A percentile compares a stretch with the other conserved stretches of the same genome.
Conservation (phyloP, 176 grass and related monocot genomes). For the Rhipidocladum racemiflorum region DNA sequence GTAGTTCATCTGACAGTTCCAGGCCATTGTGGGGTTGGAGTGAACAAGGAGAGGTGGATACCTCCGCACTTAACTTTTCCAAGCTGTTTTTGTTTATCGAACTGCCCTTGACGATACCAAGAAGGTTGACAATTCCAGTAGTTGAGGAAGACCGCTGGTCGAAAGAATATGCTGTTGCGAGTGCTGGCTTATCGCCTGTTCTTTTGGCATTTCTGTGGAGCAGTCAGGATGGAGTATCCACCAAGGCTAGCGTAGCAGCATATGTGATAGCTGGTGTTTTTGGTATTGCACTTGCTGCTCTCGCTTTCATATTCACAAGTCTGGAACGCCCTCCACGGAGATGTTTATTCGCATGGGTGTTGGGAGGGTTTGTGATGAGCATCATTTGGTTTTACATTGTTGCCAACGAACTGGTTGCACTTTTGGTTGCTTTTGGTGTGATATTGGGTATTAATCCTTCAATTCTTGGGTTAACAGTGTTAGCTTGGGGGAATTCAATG, state of each 20-base stretch:
- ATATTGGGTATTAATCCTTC: slow-evolving; percentile 92
- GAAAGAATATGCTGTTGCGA: slow-evolving; percentile 75
- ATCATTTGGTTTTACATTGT: slow-evolving; percentile 97
- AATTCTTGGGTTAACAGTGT: slow-evolving; percentile 87
- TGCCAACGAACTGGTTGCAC: slow-evolving; percentile 90
- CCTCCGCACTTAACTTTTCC: slow-evolving; percentile 45
- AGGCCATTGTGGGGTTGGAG: slow-evolving; percentile 99
- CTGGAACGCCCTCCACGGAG: slow-evolving; percentile 68
- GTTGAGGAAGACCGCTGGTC: slow-evolving; percentile 93
- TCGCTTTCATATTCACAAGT: slow-evolving; percentile 67
- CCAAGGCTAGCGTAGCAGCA: slow-evolving; percentile 37
- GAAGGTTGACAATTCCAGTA: slow-evolving; percentile 83
- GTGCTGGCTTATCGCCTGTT: slow-evolving; percentile 68
- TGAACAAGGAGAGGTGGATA: slow-evolving; percentile 63
- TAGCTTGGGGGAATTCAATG: slow-evolving; percentile 99
- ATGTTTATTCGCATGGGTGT: slow-evolving; percentile 89
- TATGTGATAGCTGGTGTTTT: slow-evolving; percentile 52
- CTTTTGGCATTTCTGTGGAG: slow-evolving; percentile 80
- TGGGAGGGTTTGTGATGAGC: slow-evolving; percentile 98
- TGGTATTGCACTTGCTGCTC: slow-evolving; percentile 55
- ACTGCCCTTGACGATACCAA: slow-evolving; percentile 83
- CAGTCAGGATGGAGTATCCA: slow-evolving; percentile 47
- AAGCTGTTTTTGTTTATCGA: slow-evolving; percentile 76
- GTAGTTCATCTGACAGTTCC: slow-evolving; percentile 49
- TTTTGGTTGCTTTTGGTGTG: slow-evolving; percentile 83